Base-by-base conservation (phyloP, 176 grass and related monocot genomes). In the Ananas comosus region DNA sequence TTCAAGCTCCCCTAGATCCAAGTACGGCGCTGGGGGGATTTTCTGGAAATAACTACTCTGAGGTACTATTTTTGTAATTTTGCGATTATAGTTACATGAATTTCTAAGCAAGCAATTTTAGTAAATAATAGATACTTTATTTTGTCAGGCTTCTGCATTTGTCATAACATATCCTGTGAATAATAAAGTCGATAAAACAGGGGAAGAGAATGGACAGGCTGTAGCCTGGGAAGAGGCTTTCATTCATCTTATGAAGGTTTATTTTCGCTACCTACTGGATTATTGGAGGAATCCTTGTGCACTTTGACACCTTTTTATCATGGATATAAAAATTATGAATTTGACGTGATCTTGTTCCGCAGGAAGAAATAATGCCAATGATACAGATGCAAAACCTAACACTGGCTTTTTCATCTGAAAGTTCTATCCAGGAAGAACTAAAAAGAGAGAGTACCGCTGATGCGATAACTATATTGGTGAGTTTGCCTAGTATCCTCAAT, bases 101-200 rank as follows among this genome's bases (percentile, higher is more conserved):
- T 74, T 54, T 76, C 22, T 57, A 53, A 66, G 65, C 70, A 54
- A 47, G 70, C 10, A 64, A 24, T 53, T 79, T 85, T 18, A 47
- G 33, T 54, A 74, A 10, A 72, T 75, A 50, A 16, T 71, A 69
- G 82, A 76, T 29, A 66, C 25, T 80, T 78, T 67, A 52, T 73
- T 64, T 80, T 72, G 27, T 33, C 74, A 97, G 94, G 94, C 94
- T 76, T 88, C 84, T 74, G 84, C 94, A 33, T 85, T 97, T 83
- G 69, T 97, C 13, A 76, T 90, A 82, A 92, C 94, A 79, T 97
- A 97, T 92, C 94, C 89, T 48, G 94, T 97, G 85, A 92, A 97
- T 73, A 97, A 97, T 69, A 83, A 80, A 73, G 64, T 90, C 81
- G 86, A 90, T 51, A 79, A 82, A 70, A 85, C 79, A 76, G 84